Evolutionary conservation across 257 asterid genomes (phyloP).

Genomic region (Solanum neorickii): DNA sequence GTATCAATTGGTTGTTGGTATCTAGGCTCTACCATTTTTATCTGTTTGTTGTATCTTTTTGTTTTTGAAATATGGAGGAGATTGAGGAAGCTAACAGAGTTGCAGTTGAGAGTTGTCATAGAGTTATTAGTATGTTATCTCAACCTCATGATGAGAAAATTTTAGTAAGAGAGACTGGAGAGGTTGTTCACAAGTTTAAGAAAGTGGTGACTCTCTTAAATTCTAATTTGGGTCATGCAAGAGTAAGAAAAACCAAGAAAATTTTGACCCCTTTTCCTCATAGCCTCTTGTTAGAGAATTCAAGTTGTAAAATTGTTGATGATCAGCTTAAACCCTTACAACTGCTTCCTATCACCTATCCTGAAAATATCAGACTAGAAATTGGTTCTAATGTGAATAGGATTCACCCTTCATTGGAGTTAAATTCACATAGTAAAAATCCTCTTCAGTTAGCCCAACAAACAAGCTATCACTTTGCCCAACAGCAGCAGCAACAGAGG

Average conservation of each 20-base stretch:
- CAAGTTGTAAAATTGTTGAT: slow-evolving; percentile 18
- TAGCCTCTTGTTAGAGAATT: slow-evolving; percentile 44
- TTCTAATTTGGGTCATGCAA: slow-evolving; percentile 72
- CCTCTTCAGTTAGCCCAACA: slow-evolving; percentile 32
- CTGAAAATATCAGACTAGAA: slow-evolving; percentile 23
- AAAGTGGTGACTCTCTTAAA: slow-evolving; percentile 58
- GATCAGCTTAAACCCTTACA: slow-evolving; percentile 38
- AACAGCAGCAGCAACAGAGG: slow-evolving; percentile 33
- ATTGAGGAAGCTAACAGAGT: slow-evolving; percentile 62
- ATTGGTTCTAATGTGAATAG: slow-evolving; percentile 23
- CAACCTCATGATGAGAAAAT: slow-evolving; percentile 45
- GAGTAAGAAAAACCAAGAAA: slow-evolving; percentile 52
- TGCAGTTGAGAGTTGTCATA: slow-evolving; percentile 79
- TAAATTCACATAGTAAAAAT: slow-evolving; percentile 33
- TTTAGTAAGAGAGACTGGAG: slow-evolving; percentile 54
- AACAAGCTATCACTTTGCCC: slow-evolving; percentile 34
- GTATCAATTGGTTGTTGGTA: background rate
- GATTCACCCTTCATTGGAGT: slow-evolving; percentile 37
- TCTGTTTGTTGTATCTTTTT: background rate
- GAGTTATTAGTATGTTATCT: slow-evolving; percentile 51
- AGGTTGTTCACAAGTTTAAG: slow-evolving; percentile 59
- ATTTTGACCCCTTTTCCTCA: slow-evolving; percentile 39
- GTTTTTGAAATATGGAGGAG: slow-evolving; percentile 44
- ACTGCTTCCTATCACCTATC: slow-evolving; percentile 17
- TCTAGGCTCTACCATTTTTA: background rate